Evolutionary conservation across 1,284 basidiomycete species (phyloP), one percentile per base, ranked within the genome.

Genomic region (Ustilago xerochloae): DNA sequence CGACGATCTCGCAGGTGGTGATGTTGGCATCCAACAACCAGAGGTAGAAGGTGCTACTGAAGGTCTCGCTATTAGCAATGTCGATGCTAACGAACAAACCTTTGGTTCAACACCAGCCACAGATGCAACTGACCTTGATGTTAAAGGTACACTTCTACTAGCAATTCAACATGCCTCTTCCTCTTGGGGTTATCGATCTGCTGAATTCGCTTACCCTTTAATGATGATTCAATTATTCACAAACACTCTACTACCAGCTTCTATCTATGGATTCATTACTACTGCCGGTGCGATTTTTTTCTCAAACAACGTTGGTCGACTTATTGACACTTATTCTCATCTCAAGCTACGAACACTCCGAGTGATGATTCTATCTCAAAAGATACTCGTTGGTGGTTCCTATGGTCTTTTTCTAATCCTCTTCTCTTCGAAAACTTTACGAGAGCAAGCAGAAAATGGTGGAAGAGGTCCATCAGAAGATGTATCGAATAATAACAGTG

Each of bases 221-320:
- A 87, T 87, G 73, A 85, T 88, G 51, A 86, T 89, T 53, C 80
- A 83, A 6, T 80, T 87, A 22, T 89, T 88, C 79, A 86, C 87
- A n/a, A 81, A 85, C 52, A 88, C 88, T 1, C 84, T 88, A 1
- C 83, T 89, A 0, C 88, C 88, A 1, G 86, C 88, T 0, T 88
- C 88, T 13, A 53, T 89, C 39, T 88, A 87, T 65, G 87, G 87
- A 13, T 87, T 87, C 59, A 76, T 85, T 53, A 86, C 86, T 0
- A 87, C 87, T 1, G 85, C 84, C 18, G 73, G 79, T 1, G 85
- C 85, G 5, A 81, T 87, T 16, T 15, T 86, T 1, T 77, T 87
- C 43, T 87, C 87, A 12, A 81, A 86, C 29, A 85, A 83, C 65
- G 85, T 87, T 6, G 88, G 88, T 0, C 78, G 81, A 0, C 77